phyloP scores from a whole-genome alignment of 306 rosid genomes.

The Lathyrus aphaca region DNA sequence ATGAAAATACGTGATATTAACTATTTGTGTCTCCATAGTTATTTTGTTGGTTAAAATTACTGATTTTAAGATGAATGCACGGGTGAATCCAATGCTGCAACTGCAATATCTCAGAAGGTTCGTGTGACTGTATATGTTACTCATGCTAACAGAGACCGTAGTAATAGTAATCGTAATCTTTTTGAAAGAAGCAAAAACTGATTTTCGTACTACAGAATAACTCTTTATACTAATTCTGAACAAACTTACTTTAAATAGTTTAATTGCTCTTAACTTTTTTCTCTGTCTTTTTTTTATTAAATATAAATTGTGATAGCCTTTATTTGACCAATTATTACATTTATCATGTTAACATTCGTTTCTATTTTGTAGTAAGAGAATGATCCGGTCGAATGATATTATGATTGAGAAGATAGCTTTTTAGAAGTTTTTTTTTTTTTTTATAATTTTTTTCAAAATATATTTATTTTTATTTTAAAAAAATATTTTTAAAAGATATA shows the following conservation, averaged over 20 bases:
- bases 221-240: background rate
- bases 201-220: background rate
- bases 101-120: background rate
- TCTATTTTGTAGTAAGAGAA: no score
- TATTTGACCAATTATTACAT: no score
- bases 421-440: no score
- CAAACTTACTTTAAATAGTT: background rate
- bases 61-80: constrained; percentile 34
- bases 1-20: constrained; percentile 24
- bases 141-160: background rate
- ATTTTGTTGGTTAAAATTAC: constrained; percentile 30
- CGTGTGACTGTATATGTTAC: background rate
- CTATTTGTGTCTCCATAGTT: constrained; percentile 26
- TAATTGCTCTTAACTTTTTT: no score
- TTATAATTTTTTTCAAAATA: no score
- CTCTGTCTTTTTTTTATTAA: no score
- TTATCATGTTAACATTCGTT: no score
- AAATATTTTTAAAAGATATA: no score
- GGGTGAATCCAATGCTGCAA: constrained; percentile 34
- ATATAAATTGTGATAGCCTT: no score
- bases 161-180: background rate
- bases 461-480: no score
- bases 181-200: background rate
- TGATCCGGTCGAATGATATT: no score
- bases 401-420: no score